Percentiles rank a stretch among this genome's conserved stretches.
Conservation (phyloP, 257 asterid species). For the Lycium barbarum region DNA sequence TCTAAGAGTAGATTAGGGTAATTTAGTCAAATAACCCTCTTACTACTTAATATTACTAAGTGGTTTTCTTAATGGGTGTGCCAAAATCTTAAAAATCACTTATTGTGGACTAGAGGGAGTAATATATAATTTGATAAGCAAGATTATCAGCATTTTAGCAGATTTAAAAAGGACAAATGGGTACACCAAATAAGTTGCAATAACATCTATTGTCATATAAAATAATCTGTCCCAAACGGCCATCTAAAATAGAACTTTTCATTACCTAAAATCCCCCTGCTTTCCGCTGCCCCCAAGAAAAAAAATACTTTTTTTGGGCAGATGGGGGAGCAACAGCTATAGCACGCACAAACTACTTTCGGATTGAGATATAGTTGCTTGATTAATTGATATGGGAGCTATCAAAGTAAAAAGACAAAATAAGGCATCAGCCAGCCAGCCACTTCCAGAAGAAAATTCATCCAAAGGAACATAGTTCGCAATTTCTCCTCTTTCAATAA, state of each 20-base stretch:
- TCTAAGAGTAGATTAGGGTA: neutral
- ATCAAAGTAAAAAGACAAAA: neutral
- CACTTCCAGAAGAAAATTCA: neutral
- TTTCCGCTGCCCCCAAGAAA: neutral
- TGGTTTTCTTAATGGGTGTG: neutral
- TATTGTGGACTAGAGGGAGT: neutral
- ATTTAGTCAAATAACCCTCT: constrained; percentile 21
- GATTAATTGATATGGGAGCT: neutral
- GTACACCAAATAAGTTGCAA: constrained; percentile 27
- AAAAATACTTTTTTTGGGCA: neutral
- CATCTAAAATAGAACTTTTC: neutral
- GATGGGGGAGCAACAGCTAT: neutral
- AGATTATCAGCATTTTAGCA: neutral
- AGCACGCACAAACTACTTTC: constrained; percentile 10
- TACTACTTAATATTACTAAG: neutral
- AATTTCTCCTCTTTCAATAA: constrained; percentile 6
- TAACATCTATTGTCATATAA: neutral
- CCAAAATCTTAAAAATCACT: neutral
- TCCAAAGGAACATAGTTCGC: constrained; percentile 9
- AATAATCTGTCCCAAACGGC: neutral
- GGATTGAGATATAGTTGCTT: constrained; percentile 18
- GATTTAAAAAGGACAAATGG: constrained; percentile 10
- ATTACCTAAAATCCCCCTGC: neutral
- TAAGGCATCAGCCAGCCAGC: neutral
- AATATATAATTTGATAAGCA: neutral